Evolutionary conservation across 2,329 filamentous ascomycete genomes (phyloP).

Genomic region (Sphaerostilbella broomeana): DNA sequence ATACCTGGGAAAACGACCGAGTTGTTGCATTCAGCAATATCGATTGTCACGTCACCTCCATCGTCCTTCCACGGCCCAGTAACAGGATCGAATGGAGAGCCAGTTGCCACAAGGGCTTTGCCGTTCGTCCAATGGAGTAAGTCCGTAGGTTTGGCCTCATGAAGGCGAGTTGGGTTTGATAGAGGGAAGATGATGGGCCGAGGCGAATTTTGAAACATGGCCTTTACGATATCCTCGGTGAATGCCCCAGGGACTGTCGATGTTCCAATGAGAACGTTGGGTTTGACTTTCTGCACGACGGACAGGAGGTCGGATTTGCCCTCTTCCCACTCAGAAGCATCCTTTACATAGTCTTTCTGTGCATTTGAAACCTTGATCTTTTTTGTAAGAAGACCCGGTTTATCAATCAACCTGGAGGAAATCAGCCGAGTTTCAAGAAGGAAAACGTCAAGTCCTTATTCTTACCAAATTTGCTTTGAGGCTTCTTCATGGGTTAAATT

Average conservation of each 20-base stretch:
- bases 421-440: not conserved
- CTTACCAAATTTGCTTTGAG: conserved; percentile 68
- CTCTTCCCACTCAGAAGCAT: conserved; percentile 56
- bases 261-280: conserved; percentile 77
- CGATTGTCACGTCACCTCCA: conserved; percentile 38
- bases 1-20: conserved; percentile 81
- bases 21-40: conserved; percentile 79
- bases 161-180: conserved; percentile 76
- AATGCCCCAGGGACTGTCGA: conserved; percentile 73
- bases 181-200: conserved; percentile 75
- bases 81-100: conserved; percentile 74
- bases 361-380: conserved; percentile 57
- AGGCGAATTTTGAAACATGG: conserved; percentile 67
- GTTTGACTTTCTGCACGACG: conserved; percentile 64
- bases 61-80: conserved; percentile 48
- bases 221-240: conserved; percentile 63
- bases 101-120: conserved; percentile 72
- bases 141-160: conserved; percentile 74
- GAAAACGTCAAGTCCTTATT: not conserved
- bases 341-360: conserved; percentile 61
- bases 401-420: conserved; percentile 64
- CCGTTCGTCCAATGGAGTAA: conserved; percentile 73
- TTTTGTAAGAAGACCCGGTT: conserved; percentile 65
- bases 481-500: conserved; percentile 67
- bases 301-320: conserved; percentile 54